phyloP scores from a whole-genome alignment of 2,329 filamentous ascomycete genomes.

The Phyllosticta citriasiana region DNA sequence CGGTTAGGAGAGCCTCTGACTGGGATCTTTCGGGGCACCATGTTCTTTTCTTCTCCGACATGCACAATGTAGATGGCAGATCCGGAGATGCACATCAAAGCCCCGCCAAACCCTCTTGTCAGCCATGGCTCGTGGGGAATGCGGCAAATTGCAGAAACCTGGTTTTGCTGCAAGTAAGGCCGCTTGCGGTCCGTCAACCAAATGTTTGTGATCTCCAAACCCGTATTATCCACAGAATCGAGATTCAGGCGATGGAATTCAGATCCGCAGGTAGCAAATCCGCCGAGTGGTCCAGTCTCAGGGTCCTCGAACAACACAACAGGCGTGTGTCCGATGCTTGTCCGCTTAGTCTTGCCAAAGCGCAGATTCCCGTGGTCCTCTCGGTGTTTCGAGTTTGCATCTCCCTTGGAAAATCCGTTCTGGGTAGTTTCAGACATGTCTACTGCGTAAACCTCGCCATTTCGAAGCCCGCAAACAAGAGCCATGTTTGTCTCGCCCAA shows the following conservation, averaged over 20 bases:
- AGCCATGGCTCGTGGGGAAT: constrained; percentile 24
- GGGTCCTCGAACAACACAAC: constrained; percentile 8
- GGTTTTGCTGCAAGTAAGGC: constrained; percentile 21
- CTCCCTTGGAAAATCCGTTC: not conserved
- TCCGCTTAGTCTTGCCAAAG: not conserved
- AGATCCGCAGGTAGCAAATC: constrained; percentile 29
- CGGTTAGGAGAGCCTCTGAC: constrained; percentile 33
- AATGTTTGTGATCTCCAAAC: constrained; percentile 23
- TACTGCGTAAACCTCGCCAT: constrained; percentile 18
- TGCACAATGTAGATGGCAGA: constrained; percentile 39
- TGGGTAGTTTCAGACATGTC: constrained; percentile 4
- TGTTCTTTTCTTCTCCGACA: constrained; percentile 32
- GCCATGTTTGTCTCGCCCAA: not conserved
- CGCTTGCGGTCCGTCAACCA: constrained; percentile 26
- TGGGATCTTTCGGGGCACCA: constrained; percentile 31
- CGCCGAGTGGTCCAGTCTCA: constrained; percentile 17
- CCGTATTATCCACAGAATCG: constrained; percentile 5
- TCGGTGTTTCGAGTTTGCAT: not conserved
- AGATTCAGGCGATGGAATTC: constrained; percentile 27
- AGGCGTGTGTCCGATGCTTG: constrained; percentile 6
- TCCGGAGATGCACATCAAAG: constrained; percentile 39
- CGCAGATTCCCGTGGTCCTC: not conserved
- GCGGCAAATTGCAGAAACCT: constrained; percentile 24
- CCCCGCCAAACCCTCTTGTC: constrained; percentile 31
- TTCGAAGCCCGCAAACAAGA: constrained; percentile 27